Conservation (phyloP, 1,284 basidiomycete species). For the Heliocybe sulcata region DNA sequence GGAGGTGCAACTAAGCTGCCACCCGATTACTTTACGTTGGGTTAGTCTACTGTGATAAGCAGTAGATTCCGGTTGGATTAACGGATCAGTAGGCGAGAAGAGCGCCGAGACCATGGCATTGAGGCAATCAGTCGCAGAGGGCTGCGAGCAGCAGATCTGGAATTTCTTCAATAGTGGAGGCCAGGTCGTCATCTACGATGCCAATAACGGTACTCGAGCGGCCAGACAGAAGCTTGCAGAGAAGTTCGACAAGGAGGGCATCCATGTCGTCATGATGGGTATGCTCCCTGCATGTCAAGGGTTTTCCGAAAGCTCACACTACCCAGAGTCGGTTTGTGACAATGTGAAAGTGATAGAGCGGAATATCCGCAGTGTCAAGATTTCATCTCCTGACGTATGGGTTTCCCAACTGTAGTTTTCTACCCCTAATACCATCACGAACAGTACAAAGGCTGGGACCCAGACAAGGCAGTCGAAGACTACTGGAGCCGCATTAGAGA, state of each 20-base stretch:
- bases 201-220: slow-evolving; percentile 85
- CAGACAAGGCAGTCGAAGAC: slow-evolving; percentile 85
- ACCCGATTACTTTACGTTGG: slow-evolving; percentile 85
- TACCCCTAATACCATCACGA: background rate
- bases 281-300: slow-evolving; percentile 18
- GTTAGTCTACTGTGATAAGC: slow-evolving; percentile 28
- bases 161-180: slow-evolving; percentile 85
- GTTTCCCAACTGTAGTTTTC: slow-evolving; percentile 21
- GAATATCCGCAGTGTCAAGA: slow-evolving; percentile 96
- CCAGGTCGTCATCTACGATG: slow-evolving; percentile 98
- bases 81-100: slow-evolving; percentile 49
- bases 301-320: background rate
- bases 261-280: slow-evolving; percentile 94
- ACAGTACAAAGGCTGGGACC: slow-evolving; percentile 90
- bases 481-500: slow-evolving; percentile 87
- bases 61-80: background rate
- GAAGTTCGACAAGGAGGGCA: slow-evolving; percentile 76
- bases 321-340: slow-evolving; percentile 77
- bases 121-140: slow-evolving; percentile 66
- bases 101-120: slow-evolving; percentile 74
- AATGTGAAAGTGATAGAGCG: slow-evolving; percentile 89
- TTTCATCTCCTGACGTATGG: slow-evolving; percentile 88
- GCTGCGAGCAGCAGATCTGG: slow-evolving; percentile 85
- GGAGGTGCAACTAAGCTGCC: slow-evolving; percentile 88
- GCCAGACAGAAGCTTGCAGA: slow-evolving; percentile 70